Base-by-base conservation (phyloP, 208 protist species). In the Naegleria lovaniensis region DNA sequence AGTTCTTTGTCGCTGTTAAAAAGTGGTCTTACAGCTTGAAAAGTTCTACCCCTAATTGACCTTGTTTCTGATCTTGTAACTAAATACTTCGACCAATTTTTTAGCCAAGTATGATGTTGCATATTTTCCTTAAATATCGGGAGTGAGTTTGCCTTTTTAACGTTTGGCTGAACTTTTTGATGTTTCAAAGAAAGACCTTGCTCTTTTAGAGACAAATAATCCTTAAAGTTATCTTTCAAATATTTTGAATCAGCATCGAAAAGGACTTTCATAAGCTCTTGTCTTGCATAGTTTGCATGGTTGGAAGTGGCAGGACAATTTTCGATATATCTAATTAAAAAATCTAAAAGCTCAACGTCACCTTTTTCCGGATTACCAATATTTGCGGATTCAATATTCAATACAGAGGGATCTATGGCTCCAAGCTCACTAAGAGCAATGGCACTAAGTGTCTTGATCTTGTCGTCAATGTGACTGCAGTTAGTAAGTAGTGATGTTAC, bases 21-120 rank as follows among this genome's bases (percentile, higher is more conserved):
- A 13, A 92, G n/a, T 9, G 41, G 39, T 67, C 91, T 0, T 40
- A 90, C 19, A 25, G 48, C 40, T 92, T 90, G 11, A 40, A 92
- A 83, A 22, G 92, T 88, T 67, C n/a, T 7, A 19, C 9, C 13
- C n/a, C 87, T 40, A 29, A 29, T 22, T 1, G 55, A 29, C 1
- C 22, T 67, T 9, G 29, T 33, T 25, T 48, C 1, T 5, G 15
- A 43, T 85, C 36, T 85, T 43, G 33, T 48, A 0, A 48, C 29
- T n/a, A 85, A 48, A 6, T 48, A 22, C 16, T 48, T 85, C 0
- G 40, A 9, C 83, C 83, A 85, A 38, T 15, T 33, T 15, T 13
- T 16, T 3, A 85, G 16, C 83, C 83, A 85, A 11, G 7, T 40
- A 9, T 40, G 6, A 19, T 33, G 11, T 48, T 16, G 6, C 16